Conservation (phyloP, 1,284 basidiomycete genomes). For the Ceratobasidium papillatum region DNA sequence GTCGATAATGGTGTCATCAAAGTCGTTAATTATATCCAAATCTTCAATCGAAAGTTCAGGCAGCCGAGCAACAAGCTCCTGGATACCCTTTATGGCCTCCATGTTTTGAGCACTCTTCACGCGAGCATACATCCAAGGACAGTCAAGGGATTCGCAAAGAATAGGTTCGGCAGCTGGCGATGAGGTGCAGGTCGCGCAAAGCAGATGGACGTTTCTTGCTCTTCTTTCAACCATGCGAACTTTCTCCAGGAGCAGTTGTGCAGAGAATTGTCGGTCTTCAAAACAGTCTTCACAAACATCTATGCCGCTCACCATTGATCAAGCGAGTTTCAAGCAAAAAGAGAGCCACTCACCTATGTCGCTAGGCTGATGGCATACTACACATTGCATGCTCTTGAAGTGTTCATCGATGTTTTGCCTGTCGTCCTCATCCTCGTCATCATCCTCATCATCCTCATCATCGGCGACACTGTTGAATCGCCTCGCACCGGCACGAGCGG, state of each 20-base stretch:
- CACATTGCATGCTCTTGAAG: slow-evolving; percentile 76
- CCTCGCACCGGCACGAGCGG: slow-evolving; percentile 52
- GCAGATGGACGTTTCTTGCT: slow-evolving; percentile 64
- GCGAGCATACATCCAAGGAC: slow-evolving; percentile 80
- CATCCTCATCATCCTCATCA: slow-evolving; percentile 57
- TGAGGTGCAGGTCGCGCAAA: slow-evolving; percentile 76
- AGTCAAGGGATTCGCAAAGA: slow-evolving; percentile 84
- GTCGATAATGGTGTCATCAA: neutral
- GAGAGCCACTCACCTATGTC: slow-evolving; percentile 59
- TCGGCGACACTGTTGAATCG: slow-evolving; percentile 53
- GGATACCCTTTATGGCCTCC: slow-evolving; percentile 56
- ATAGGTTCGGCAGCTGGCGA: slow-evolving; percentile 67
- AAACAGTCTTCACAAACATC: slow-evolving; percentile 75
- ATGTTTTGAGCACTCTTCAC: slow-evolving; percentile 69
- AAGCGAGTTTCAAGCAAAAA: slow-evolving; percentile 1
- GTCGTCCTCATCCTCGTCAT: slow-evolving; percentile 48
- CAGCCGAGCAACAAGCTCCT: slow-evolving; percentile 46
- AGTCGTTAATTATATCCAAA: neutral
- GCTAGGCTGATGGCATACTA: slow-evolving; percentile 69
- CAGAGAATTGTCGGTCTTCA: slow-evolving; percentile 62
- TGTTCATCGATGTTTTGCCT: slow-evolving; percentile 74
- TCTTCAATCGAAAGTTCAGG: slow-evolving; percentile 20
- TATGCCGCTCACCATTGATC: slow-evolving; percentile 49
- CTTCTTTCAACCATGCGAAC: slow-evolving; percentile 67
- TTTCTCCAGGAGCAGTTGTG: slow-evolving; percentile 67